Conservation (phyloP, 345 rosid species). For the Angophora floribunda region DNA sequence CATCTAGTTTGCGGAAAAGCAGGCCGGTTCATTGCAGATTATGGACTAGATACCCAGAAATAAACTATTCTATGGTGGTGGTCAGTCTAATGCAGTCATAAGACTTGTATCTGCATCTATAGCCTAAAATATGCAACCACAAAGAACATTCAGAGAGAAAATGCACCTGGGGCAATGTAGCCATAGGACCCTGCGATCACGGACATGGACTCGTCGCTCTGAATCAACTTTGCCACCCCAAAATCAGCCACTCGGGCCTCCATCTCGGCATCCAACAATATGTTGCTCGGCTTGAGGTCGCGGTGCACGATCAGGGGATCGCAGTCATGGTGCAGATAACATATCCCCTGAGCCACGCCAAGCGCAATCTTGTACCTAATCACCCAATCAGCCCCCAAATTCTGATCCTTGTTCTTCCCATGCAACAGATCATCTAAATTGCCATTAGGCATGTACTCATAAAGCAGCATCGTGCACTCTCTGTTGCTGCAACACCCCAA, state of each 20-base stretch:
- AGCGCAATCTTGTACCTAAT: slow-evolving; percentile 75
- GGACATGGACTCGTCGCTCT: slow-evolving; percentile 89
- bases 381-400: slow-evolving; percentile 76
- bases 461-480: slow-evolving; percentile 84
- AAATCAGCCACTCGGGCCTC: slow-evolving; percentile 99
- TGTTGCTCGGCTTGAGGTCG: slow-evolving; percentile 87
- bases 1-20: neutral
- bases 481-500: slow-evolving; percentile 89
- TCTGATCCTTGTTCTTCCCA: slow-evolving; percentile 53
- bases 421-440: slow-evolving; percentile 78
- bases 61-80: neutral
- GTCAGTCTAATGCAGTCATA: neutral
- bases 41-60: neutral
- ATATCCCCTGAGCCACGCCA: slow-evolving; percentile 95
- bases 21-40: neutral
- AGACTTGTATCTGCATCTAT: neutral
- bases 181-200: slow-evolving; percentile 98
- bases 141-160: neutral
- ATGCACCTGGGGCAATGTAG: slow-evolving; percentile 95
- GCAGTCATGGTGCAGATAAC: slow-evolving; percentile 96
- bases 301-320: slow-evolving; percentile 94
- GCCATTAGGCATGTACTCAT: slow-evolving; percentile 95
- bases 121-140: neutral
- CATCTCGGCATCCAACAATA: slow-evolving; percentile 72
- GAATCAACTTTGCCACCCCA: slow-evolving; percentile 91